Evolutionary conservation across 2,329 filamentous ascomycete genomes (phyloP).

Genomic region (Fusarium protoensiforme): DNA sequence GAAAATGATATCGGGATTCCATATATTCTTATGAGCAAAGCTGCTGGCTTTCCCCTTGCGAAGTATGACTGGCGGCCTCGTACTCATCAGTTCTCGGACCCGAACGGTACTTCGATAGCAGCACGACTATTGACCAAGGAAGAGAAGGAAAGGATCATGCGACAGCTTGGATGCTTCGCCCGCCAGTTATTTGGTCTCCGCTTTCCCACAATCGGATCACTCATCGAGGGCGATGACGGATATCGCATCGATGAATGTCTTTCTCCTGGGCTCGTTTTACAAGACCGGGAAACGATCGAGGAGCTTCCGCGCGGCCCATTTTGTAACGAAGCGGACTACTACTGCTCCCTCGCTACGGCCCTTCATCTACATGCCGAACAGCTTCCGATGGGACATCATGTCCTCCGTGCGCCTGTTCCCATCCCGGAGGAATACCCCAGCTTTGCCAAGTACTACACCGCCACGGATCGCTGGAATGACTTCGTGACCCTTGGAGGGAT

Average conservation of each 20-base stretch:
- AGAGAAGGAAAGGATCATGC: constrained; percentile 42
- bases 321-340: constrained; percentile 19
- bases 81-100: constrained; percentile 9
- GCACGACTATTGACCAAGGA: constrained; percentile 11
- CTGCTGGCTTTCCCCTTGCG: constrained; percentile 40
- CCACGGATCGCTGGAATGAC: constrained; percentile 31
- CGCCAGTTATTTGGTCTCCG: constrained; percentile 40
- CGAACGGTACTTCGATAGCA: neutral
- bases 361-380: constrained; percentile 28
- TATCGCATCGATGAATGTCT: constrained; percentile 29
- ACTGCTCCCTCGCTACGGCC: constrained; percentile 20
- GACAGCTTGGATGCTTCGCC: constrained; percentile 40
- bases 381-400: constrained; percentile 26
- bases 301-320: constrained; percentile 24
- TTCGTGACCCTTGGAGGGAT: constrained; percentile 14
- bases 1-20: constrained; percentile 46
- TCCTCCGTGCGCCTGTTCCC: constrained; percentile 27
- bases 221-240: constrained; percentile 40
- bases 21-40: constrained; percentile 49
- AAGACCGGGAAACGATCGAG: constrained; percentile 17
- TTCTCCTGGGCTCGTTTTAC: constrained; percentile 18
- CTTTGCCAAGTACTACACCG: constrained; percentile 18
- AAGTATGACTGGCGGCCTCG: constrained; percentile 34
- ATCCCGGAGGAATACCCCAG: constrained; percentile 20
- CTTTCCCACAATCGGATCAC: constrained; percentile 44